phyloP scores from a whole-genome alignment of 352 stramenopile species.

The Phytophthora pini region DNA sequence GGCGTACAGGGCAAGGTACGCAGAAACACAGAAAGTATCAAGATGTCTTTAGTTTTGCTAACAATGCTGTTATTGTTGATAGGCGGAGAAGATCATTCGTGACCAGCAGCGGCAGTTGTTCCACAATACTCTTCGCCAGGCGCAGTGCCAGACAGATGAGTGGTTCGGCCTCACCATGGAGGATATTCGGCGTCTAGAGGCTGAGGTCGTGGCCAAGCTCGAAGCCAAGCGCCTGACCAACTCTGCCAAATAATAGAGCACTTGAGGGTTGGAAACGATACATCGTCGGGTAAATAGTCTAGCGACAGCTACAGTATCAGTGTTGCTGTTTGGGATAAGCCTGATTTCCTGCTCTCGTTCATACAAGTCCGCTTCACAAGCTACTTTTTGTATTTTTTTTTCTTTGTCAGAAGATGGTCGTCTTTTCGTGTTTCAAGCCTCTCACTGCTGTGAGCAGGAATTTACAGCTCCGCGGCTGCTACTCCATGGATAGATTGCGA shows the following conservation, averaged over 20 bases:
- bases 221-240: constrained; percentile 69
- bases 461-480: neutral
- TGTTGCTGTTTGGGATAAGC: constrained; percentile 20
- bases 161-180: constrained; percentile 88
- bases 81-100: constrained; percentile 83
- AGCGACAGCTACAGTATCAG: constrained; percentile 19
- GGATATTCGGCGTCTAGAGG: constrained; percentile 83
- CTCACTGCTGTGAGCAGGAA: neutral
- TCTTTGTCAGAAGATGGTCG: no score
- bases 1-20: constrained; percentile 77
- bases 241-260: constrained; percentile 48
- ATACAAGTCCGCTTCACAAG: constrained; percentile 17
- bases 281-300: constrained; percentile 11
- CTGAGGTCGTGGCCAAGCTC: constrained; percentile 77
- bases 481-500: no score
- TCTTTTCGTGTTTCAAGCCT: neutral
- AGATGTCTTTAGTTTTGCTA: neutral
- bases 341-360: constrained; percentile 11
- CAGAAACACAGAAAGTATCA: neutral
- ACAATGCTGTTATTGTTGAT: neutral
- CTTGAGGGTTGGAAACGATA: constrained; percentile 10
- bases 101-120: constrained; percentile 88
- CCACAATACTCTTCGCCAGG: constrained; percentile 72
- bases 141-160: constrained; percentile 82
- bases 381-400: constrained; percentile 2